Conservation (phyloP, 106 monocot species). For the Apostasia shenzhenica region DNA sequence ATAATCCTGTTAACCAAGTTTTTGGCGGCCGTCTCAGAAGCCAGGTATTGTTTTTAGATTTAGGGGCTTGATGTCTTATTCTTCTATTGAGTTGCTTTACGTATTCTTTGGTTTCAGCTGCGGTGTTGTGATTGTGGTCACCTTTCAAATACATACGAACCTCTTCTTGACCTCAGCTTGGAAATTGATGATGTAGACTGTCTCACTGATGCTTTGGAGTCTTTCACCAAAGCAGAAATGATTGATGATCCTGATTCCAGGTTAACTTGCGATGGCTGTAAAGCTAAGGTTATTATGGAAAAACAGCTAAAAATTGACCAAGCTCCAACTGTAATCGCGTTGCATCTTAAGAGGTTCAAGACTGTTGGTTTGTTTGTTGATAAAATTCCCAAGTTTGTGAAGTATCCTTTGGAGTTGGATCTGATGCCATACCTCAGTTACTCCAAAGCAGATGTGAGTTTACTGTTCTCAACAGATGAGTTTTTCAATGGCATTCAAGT, state of each 20-base stretch:
- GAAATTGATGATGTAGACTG: constrained; percentile 46
- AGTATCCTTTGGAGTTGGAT: constrained; percentile 59
- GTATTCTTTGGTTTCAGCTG: constrained; percentile 30
- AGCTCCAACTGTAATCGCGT: constrained; percentile 45
- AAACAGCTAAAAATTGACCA: constrained; percentile 57
- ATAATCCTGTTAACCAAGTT: constrained; percentile 48
- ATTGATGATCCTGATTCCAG: constrained; percentile 49
- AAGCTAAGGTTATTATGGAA: constrained; percentile 31
- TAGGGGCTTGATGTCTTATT: neutral
- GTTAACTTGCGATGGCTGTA: constrained; percentile 62
- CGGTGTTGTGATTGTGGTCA: constrained; percentile 57
- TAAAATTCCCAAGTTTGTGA: constrained; percentile 55
- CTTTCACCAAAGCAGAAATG: constrained; percentile 57
- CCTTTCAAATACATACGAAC: constrained; percentile 54
- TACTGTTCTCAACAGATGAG: neutral
- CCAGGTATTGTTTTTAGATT: constrained; percentile 28
- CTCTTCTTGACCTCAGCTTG: constrained; percentile 59
- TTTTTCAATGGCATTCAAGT: too few relatives aligned
- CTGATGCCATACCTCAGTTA: constrained; percentile 42
- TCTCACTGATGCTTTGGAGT: constrained; percentile 45
- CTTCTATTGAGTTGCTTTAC: neutral
- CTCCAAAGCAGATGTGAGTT: constrained; percentile 22
- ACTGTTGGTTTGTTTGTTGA: constrained; percentile 10
- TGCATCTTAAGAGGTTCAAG: constrained; percentile 79
- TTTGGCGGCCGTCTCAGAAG: constrained; percentile 70